phyloP scores from a whole-genome alignment of 192 early-diverging fungal species.

The Lunasporangiospora selenospora region DNA sequence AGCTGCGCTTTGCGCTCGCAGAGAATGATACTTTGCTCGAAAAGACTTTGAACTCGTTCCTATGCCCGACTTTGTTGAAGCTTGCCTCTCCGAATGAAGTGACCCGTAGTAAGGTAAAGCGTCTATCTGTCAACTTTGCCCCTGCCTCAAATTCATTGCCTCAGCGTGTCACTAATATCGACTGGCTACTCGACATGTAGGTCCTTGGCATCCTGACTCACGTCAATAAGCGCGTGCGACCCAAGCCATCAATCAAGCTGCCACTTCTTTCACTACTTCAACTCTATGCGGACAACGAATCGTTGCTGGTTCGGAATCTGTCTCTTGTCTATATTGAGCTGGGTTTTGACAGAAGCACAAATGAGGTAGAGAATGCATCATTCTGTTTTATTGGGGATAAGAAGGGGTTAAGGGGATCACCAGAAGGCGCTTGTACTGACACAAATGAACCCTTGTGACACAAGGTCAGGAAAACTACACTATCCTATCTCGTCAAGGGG shows the following conservation, averaged over 20 bases:
- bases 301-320: conserved; percentile 75
- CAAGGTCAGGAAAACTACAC: too few relatives aligned
- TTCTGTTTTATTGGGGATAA: too few relatives aligned
- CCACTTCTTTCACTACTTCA: conserved; percentile 69
- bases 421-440: too few relatives aligned
- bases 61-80: conserved; percentile 75
- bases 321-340: conserved; percentile 87
- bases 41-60: conserved; percentile 63
- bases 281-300: conserved; percentile 57
- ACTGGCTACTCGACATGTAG: conserved; percentile 49
- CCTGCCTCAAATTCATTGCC: too few relatives aligned
- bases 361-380: conserved; percentile 53
- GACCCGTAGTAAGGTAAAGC: conserved; percentile 53
- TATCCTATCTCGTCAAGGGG: conserved; percentile 69
- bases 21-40: conserved; percentile 72
- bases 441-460: too few relatives aligned
- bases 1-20: conserved; percentile 76
- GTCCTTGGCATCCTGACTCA: conserved; percentile 82
- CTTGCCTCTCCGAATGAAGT: conserved; percentile 57
- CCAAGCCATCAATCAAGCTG: conserved; percentile 62
- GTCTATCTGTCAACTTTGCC: too few relatives aligned
- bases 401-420: too few relatives aligned
- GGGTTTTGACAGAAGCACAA: conserved; percentile 61
- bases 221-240: conserved; percentile 84
- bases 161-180: too few relatives aligned